Evolutionary conservation across 2,329 filamentous ascomycete species (phyloP).

Genomic region (Neospermospora avenae): DNA sequence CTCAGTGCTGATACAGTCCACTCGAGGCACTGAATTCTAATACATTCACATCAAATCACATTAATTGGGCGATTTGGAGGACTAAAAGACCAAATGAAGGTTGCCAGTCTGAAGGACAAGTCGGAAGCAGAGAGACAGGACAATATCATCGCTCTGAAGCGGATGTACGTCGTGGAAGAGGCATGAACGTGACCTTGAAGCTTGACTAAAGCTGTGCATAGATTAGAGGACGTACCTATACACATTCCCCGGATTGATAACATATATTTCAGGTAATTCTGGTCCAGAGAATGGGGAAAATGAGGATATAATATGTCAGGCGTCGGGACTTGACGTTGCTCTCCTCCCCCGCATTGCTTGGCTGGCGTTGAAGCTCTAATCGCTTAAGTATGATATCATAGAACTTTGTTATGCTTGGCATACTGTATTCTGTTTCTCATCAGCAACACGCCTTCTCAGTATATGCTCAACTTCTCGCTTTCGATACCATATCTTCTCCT

Average conservation of each 20-base stretch:
- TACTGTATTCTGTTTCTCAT: background rate
- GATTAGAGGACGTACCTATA: too few species aligned
- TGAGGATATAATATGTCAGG: background rate
- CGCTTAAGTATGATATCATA: background rate
- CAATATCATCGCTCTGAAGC: constrained; percentile 11
- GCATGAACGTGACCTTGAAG: constrained; percentile 6
- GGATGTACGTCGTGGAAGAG: constrained; percentile 5
- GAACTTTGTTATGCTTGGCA: background rate
- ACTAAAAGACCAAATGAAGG: too few species aligned
- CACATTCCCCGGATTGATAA: background rate
- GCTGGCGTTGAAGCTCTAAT: constrained; percentile 8
- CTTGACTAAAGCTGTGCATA: background rate
- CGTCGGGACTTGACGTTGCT: background rate
- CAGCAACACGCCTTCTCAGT: background rate
- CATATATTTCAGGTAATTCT: background rate
- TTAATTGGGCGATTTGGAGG: background rate
- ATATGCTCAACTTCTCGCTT: background rate
- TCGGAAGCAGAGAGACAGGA: constrained; percentile 1
- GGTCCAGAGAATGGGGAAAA: background rate
- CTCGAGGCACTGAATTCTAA: too few species aligned
- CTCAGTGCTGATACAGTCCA: constrained; percentile 19
- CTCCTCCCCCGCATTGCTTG: constrained; percentile 12
- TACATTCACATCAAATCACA: too few species aligned
- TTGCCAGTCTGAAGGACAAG: too few species aligned
- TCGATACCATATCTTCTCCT: background rate